phyloP scores from a whole-genome alignment of 2,329 filamentous ascomycete species.

The Bipolaris zeicola region DNA sequence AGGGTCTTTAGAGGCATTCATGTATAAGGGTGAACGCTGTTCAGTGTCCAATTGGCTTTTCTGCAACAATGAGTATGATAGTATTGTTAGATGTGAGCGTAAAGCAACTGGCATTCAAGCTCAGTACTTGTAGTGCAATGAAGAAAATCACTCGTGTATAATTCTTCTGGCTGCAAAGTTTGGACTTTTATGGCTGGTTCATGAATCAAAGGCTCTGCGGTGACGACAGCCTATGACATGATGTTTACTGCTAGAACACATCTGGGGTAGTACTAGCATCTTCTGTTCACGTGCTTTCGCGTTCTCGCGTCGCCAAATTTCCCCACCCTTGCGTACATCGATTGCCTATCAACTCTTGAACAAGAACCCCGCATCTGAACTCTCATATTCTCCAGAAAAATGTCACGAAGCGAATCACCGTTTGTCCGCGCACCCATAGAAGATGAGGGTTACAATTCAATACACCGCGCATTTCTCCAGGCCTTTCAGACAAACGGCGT shows the following conservation, averaged over 20 bases:
- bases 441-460: conserved; percentile 51
- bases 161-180: not conserved
- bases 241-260: not conserved
- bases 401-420: conserved; percentile 25
- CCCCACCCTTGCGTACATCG: conserved; percentile 7
- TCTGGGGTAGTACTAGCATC: not conserved
- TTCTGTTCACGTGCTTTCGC: conserved; percentile 25
- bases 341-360: not conserved
- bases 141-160: not conserved
- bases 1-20: not conserved
- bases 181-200: too few relatives aligned
- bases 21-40: not conserved
- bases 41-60: not conserved
- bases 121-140: not conserved
- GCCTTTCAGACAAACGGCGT: conserved; percentile 79
- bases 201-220: too few relatives aligned
- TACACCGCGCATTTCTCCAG: conserved; percentile 88
- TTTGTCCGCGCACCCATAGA: conserved; percentile 19
- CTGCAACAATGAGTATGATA: not conserved
- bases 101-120: not conserved
- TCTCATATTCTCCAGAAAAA: not conserved
- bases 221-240: not conserved
- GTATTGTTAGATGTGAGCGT: not conserved
- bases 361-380: not conserved
- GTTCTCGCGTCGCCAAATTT: conserved; percentile 22